Percentiles rank a stretch among this genome's conserved stretches.
These are phyloP conservation scores for Aureobasidium subglaciale DNA, from an alignment of 2,329 filamentous ascomycete genomes.

Conservation along the genomic window DNA sequence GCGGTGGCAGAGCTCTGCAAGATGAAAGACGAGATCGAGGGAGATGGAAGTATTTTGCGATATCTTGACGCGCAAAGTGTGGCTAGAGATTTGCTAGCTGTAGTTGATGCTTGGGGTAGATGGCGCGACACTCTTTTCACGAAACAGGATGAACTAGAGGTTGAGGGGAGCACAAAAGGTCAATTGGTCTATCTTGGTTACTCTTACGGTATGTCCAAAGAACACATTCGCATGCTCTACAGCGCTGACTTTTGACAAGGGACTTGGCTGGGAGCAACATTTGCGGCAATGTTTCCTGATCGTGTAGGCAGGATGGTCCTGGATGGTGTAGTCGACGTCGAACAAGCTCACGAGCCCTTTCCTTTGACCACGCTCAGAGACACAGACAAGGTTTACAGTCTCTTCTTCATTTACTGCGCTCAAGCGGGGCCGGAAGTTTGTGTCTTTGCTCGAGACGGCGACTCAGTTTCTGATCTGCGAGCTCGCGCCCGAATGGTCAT, in stretches of 20 bases:
- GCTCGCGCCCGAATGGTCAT: background rate
- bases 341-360: conserved; percentile 29
- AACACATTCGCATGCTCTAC: too few relatives aligned
- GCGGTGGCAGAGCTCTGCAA: conserved; percentile 28
- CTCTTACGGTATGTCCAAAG: background rate
- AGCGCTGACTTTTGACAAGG: too few relatives aligned
- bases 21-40: conserved; percentile 7
- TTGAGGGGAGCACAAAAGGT: conserved; percentile 24
- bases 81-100: conserved; percentile 44
- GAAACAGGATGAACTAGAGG: background rate
- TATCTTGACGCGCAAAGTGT: conserved; percentile 42
- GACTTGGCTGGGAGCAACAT: conserved; percentile 36
- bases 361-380: conserved; percentile 37
- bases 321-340: conserved; percentile 41
- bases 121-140: conserved; percentile 16
- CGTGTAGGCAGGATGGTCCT: conserved; percentile 33
- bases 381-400: conserved; percentile 36
- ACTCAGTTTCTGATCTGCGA: background rate
- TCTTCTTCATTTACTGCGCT: conserved; percentile 41
- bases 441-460: conserved; percentile 25
- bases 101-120: conserved; percentile 31
- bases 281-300: conserved; percentile 36
- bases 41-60: conserved; percentile 28
- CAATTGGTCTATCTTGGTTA: conserved; percentile 24
- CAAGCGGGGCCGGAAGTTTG: conserved; percentile 35